These are phyloP conservation scores for Pouteria glomerata DNA, from an alignment of 148 eudicot genomes.

Conservation along the genomic window DNA sequence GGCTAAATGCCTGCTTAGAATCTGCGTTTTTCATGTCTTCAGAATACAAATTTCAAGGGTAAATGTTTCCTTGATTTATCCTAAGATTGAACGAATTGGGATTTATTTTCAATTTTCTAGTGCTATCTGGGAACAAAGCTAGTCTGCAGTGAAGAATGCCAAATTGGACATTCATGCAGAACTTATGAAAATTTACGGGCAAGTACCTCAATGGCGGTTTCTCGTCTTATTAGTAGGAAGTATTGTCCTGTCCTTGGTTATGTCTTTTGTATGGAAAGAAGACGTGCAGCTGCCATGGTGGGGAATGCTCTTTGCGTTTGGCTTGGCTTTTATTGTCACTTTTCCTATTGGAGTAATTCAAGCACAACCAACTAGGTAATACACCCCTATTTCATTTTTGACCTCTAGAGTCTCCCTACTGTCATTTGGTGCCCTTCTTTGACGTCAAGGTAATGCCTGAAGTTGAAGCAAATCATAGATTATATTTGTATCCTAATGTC, in stretches of 20 bases:
- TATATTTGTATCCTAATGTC: slow-evolving; percentile 1
- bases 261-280: slow-evolving; percentile 85
- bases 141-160: slow-evolving; percentile 57
- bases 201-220: slow-evolving; percentile 97
- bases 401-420: neutral
- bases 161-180: slow-evolving; percentile 79
- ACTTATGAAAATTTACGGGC: slow-evolving; percentile 79
- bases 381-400: neutral
- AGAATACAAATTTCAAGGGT: neutral
- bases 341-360: slow-evolving; percentile 99
- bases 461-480: neutral
- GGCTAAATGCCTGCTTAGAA: neutral
- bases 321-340: slow-evolving; percentile 77
- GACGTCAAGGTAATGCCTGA: neutral
- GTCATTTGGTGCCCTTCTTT: no score
- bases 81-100: neutral
- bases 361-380: slow-evolving; percentile 94
- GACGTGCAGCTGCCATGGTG: slow-evolving; percentile 99
- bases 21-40: neutral
- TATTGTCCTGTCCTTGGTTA: slow-evolving; percentile 56
- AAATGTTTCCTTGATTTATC: neutral
- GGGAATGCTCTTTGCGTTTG: slow-evolving; percentile 94
- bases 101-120: slow-evolving; percentile 28
- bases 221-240: slow-evolving; percentile 54
- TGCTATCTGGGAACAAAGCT: slow-evolving; percentile 92